Percentiles rank a stretch among this genome's conserved stretches.
phyloP scores from a whole-genome alignment of 2,329 filamentous ascomycete genomes.

The Penicillium sp. region DNA sequence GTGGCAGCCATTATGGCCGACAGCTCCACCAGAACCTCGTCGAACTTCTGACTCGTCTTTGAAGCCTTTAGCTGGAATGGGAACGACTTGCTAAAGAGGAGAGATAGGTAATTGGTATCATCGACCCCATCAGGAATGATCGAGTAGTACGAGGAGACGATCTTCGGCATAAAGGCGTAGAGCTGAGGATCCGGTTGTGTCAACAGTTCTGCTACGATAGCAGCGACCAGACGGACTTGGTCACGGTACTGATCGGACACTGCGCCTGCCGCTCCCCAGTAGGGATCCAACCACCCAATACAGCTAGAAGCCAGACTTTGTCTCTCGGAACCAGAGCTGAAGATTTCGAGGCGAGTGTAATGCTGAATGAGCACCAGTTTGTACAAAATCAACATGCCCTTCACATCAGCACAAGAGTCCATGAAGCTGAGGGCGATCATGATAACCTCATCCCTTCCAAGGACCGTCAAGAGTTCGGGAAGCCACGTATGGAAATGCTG shows the following conservation, averaged over 20 bases:
- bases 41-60: slow-evolving; percentile 67
- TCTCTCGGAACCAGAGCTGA: slow-evolving; percentile 76
- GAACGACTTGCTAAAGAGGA: slow-evolving; percentile 88
- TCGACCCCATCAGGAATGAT: slow-evolving; percentile 70
- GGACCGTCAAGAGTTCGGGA: slow-evolving; percentile 79
- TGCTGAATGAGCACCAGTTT: slow-evolving; percentile 93
- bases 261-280: slow-evolving; percentile 79
- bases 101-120: slow-evolving; percentile 69
- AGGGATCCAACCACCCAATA: slow-evolving; percentile 86
- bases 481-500: slow-evolving; percentile 98
- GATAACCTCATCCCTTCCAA: slow-evolving; percentile 82
- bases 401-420: slow-evolving; percentile 84
- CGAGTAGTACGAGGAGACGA: slow-evolving; percentile 84
- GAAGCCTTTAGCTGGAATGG: slow-evolving; percentile 81
- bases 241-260: slow-evolving; percentile 88
- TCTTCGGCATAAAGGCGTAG: slow-evolving; percentile 86
- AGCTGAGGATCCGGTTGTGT: slow-evolving; percentile 79
- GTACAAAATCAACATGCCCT: slow-evolving; percentile 89
- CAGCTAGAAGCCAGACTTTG: slow-evolving; percentile 78
- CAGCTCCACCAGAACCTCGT: slow-evolving; percentile 87
- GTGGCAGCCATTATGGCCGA: slow-evolving; percentile 85
- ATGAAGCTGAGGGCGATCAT: slow-evolving; percentile 93
- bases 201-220: slow-evolving; percentile 85
- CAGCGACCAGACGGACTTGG: slow-evolving; percentile 91
- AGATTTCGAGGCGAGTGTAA: slow-evolving; percentile 81